These are phyloP conservation scores for Coemansia sp. DNA, from an alignment of 192 early-diverging fungal species.

Conservation along the genomic window DNA sequence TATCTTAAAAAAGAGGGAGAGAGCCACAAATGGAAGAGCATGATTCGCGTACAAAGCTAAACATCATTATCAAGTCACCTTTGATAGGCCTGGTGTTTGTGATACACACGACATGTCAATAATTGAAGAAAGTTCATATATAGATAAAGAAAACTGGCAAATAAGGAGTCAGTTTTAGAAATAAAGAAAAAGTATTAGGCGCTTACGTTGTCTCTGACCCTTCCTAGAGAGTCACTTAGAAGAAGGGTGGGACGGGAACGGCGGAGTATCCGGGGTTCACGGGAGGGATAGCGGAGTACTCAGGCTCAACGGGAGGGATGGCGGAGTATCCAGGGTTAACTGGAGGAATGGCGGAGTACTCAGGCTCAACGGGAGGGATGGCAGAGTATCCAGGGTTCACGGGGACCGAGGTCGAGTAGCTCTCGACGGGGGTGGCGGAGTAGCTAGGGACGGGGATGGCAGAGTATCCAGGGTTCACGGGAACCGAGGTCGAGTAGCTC, in stretches of 20 bases:
- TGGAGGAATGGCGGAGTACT: conserved; percentile 8
- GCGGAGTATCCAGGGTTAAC: not conserved
- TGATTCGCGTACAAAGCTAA: too few relatives aligned
- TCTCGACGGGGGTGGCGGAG: not conserved
- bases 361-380: not conserved
- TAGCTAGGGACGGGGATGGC: not conserved
- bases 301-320: too few relatives aligned
- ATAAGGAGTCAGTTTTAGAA: not conserved
- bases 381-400: conserved; percentile 8
- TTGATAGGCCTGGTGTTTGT: too few relatives aligned
- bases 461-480: too few relatives aligned
- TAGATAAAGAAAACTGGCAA: conserved; percentile 13
- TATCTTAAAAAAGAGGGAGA: not conserved
- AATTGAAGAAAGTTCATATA: not conserved
- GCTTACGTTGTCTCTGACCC: conserved; percentile 18
- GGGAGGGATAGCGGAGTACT: conserved; percentile 10
- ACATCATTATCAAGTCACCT: too few relatives aligned
- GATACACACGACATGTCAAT: too few relatives aligned
- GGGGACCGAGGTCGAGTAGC: not conserved
- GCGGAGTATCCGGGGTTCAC: not conserved
- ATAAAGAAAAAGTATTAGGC: conserved; percentile 32
- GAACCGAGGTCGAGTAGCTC: too few relatives aligned
- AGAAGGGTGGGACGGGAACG: conserved; percentile 17
- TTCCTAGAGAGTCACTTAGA: conserved; percentile 32
- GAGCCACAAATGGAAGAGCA: not conserved